Conservation (phyloP, 1,284 basidiomycete genomes). For the Cryptococcus depauperatus region DNA sequence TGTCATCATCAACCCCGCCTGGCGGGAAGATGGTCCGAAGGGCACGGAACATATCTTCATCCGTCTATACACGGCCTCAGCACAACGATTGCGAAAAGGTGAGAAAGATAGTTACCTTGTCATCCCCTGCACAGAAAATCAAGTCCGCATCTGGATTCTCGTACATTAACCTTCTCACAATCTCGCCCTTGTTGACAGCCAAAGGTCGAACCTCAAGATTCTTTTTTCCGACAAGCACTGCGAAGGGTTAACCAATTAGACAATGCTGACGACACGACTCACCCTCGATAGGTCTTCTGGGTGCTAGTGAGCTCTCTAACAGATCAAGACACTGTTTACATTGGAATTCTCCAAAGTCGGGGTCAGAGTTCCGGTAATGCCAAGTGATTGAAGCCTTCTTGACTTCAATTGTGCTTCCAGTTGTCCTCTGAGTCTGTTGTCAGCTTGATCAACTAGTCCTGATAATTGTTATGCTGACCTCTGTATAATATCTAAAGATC, state of each 20-base stretch:
- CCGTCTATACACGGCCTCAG: constrained; percentile 60
- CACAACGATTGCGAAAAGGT: not conserved
- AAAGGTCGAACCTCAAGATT: constrained; percentile 93
- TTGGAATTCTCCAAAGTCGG: constrained; percentile 67
- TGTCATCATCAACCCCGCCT: constrained; percentile 45
- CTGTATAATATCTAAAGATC: constrained; percentile 93
- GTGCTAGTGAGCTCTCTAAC: constrained; percentile 81
- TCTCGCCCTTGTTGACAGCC: constrained; percentile 97
- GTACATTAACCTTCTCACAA: constrained; percentile 88
- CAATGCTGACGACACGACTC: constrained; percentile 18
- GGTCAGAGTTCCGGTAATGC: constrained; percentile 73
- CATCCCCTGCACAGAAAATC: constrained; percentile 94
- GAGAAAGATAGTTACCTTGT: constrained; percentile 58
- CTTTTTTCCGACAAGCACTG: constrained; percentile 92
- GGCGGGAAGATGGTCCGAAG: constrained; percentile 51
- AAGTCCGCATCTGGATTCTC: constrained; percentile 88
- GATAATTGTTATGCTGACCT: constrained; percentile 50
- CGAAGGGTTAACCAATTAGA: not conserved
- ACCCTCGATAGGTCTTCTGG: constrained; percentile 82
- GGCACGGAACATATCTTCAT: constrained; percentile 94
- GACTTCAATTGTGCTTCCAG: constrained; percentile 89
- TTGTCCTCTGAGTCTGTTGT: constrained; percentile 56
- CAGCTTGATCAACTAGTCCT: too few relatives aligned
- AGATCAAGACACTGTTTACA: constrained; percentile 94
- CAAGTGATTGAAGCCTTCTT: constrained; percentile 95